Percentiles rank a stretch among this genome's conserved stretches.
Conservation (phyloP, 495 filamentous ascomycete species). For the Podospora pseudoanserina region DNA sequence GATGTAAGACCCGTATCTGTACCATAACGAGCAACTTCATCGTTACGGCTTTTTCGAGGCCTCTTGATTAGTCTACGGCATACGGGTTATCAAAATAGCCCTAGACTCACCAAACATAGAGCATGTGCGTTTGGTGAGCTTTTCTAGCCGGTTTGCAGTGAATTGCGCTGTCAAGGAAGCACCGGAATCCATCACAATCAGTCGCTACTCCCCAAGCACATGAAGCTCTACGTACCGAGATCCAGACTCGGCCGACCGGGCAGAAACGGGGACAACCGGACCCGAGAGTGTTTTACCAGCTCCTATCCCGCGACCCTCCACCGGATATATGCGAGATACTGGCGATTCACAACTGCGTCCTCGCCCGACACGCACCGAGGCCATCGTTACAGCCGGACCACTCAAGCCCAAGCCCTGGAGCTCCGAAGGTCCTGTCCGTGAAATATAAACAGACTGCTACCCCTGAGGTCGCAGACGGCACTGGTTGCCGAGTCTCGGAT, state of each 20-base stretch:
- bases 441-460: neutral
- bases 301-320: neutral
- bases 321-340: conserved; percentile 1
- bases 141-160: conserved; percentile 38
- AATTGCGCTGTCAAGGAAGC: neutral
- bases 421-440: conserved; percentile 8
- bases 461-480: conserved; percentile 4
- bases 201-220: neutral
- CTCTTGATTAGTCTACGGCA: conserved; percentile 53
- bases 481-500: conserved; percentile 1
- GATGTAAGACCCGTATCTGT: conserved; percentile 95
- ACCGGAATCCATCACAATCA: neutral
- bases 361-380: neutral
- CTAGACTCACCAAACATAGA: conserved; percentile 50
- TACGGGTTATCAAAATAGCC: conserved; percentile 51
- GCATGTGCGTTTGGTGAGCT: conserved; percentile 45
- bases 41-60: conserved; percentile 86
- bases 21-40: conserved; percentile 69
- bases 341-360: neutral
- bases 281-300: neutral
- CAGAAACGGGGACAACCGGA: neutral
- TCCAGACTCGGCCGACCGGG: neutral
- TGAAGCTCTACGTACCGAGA: neutral
- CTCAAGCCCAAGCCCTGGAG: neutral
- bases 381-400: conserved; percentile 3